Conservation (phyloP, 306 rosid genomes). For the Sesbania bispinosa region DNA sequence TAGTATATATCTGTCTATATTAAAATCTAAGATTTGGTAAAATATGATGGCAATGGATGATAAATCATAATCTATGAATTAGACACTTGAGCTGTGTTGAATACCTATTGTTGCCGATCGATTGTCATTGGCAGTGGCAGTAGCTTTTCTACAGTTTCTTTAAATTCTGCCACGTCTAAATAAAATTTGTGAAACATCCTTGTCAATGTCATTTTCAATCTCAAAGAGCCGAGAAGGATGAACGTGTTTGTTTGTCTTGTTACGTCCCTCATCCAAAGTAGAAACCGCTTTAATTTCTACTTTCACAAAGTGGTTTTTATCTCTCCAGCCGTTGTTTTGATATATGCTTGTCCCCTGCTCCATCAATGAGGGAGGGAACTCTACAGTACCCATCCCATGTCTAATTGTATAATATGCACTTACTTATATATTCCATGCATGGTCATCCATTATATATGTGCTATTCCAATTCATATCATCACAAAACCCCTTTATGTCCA, state of each 20-base stretch:
- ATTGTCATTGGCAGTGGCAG: background rate
- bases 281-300: slow-evolving; percentile 38
- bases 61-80: too few species aligned
- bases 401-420: too few species aligned
- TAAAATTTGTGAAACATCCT: slow-evolving; percentile 8
- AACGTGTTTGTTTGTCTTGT: slow-evolving; percentile 22
- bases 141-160: background rate
- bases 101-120: background rate
- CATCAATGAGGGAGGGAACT: slow-evolving; percentile 19
- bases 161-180: background rate
- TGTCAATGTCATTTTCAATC: slow-evolving; percentile 18
- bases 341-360: background rate
- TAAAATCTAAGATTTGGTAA: too few species aligned
- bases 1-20: too few species aligned
- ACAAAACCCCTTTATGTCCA: slow-evolving; percentile 58
- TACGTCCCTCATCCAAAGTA: slow-evolving; percentile 4
- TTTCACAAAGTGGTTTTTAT: slow-evolving; percentile 37
- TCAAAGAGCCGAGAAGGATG: slow-evolving; percentile 18
- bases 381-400: too few species aligned
- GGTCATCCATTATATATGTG: slow-evolving; percentile 13
- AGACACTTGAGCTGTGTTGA: background rate
- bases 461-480: slow-evolving; percentile 41
- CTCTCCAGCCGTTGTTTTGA: slow-evolving; percentile 46
- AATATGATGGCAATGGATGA: background rate
- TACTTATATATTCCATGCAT: slow-evolving; percentile 24